These are phyloP conservation scores for Amanita subjunquillea DNA, from an alignment of 768 basidiomycete genomes.

Conservation along the genomic window DNA sequence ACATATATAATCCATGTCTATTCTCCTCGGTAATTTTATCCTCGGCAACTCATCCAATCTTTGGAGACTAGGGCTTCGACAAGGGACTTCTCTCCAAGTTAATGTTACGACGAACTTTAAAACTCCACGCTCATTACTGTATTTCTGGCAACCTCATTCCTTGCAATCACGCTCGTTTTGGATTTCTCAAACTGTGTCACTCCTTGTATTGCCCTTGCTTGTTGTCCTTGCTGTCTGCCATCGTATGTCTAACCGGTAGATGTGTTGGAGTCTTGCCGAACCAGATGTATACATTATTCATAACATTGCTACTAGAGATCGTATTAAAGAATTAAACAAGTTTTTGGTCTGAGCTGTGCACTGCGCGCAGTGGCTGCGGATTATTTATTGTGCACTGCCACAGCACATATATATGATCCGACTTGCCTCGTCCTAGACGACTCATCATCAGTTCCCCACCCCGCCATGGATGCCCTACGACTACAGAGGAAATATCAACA, in stretches of 20 bases:
- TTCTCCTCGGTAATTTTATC: neutral
- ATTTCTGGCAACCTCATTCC: neutral
- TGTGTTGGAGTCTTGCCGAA: neutral
- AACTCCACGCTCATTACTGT: slow-evolving; percentile 1
- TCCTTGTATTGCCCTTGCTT: neutral
- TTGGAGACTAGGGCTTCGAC: neutral
- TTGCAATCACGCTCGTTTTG: neutral
- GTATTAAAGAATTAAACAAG: neutral
- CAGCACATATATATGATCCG: slow-evolving; percentile 2
- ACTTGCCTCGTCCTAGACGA: neutral
- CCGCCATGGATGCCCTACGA: slow-evolving; percentile 68
- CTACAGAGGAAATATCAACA: slow-evolving; percentile 90
- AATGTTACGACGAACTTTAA: neutral
- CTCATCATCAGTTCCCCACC: neutral
- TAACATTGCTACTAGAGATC: slow-evolving; percentile 2
- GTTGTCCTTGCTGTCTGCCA: neutral
- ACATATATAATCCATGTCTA: neutral
- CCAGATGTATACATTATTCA: slow-evolving; percentile 3
- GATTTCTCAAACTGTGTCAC: neutral
- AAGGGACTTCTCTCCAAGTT: too few species aligned
- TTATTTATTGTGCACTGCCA: neutral
- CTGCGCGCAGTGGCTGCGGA: neutral
- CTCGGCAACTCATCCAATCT: neutral
- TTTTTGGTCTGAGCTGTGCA: neutral
- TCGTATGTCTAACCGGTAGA: neutral